Percentiles rank a stretch among this genome's conserved stretches.
phyloP scores from a whole-genome alignment of 805 yeast genomes.

The Metschnikowia amazonensis region DNA sequence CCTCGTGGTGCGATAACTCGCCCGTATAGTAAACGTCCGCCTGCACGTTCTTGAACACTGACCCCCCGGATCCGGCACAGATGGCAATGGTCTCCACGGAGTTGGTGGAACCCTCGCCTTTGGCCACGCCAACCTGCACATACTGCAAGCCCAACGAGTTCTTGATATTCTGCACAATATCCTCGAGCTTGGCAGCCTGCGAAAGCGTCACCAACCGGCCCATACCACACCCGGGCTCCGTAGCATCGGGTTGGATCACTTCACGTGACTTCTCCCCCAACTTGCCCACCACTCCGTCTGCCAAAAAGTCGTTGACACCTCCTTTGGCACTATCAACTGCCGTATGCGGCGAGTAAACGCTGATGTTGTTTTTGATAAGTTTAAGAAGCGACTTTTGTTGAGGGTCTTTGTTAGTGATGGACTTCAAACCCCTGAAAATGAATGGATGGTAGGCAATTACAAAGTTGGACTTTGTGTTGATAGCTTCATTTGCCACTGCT shows the following conservation, averaged over 20 bases:
- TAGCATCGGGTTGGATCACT: constrained; percentile 44
- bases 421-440: constrained; percentile 82
- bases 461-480: constrained; percentile 48
- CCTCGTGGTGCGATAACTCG: constrained; percentile 92
- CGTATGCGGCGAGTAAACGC: constrained; percentile 94
- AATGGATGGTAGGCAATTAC: constrained; percentile 90
- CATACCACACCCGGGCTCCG: constrained; percentile 65
- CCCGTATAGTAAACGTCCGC: constrained; percentile 85
- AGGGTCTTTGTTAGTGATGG: constrained; percentile 58
- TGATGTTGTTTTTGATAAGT: constrained; percentile 70
- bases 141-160: constrained; percentile 45
- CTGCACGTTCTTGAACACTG: constrained; percentile 58
- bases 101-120: constrained; percentile 6
- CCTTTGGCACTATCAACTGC: constrained; percentile 87
- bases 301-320: constrained; percentile 96
- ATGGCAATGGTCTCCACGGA: constrained; percentile 61
- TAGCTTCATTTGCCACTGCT: constrained; percentile 82
- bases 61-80: constrained; percentile 94
- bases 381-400: constrained; percentile 77
- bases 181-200: constrained; percentile 39
- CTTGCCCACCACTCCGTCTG: constrained; percentile 46
- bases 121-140: constrained; percentile 57
- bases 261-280: constrained; percentile 25
- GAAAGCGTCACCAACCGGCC: constrained; percentile 63
- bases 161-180: constrained; percentile 53